Conservation (phyloP, 768 basidiomycete species). For the Rhizopogon sp. region DNA sequence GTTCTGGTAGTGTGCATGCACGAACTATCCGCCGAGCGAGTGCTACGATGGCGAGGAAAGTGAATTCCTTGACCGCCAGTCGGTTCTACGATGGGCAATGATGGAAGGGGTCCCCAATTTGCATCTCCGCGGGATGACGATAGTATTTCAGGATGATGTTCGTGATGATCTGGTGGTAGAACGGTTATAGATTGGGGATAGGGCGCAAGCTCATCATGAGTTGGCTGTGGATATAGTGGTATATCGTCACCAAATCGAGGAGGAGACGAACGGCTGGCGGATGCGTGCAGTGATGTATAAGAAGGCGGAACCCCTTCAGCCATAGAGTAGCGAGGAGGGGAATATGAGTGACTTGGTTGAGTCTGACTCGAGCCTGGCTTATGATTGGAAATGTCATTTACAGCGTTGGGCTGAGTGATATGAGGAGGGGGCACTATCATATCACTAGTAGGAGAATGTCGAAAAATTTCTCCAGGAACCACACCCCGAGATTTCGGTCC, state of each 20-base stretch:
- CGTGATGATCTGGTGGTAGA: slow-evolving; percentile 18
- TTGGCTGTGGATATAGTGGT: slow-evolving; percentile 3
- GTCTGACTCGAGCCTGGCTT: slow-evolving; percentile 1
- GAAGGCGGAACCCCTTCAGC: neutral
- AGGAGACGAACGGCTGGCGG: slow-evolving; percentile 5
- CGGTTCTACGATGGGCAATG: slow-evolving; percentile 3
- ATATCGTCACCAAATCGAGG: slow-evolving; percentile 7
- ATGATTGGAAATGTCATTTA: neutral
- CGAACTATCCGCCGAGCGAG: slow-evolving; percentile 8
- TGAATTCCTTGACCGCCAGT: neutral
- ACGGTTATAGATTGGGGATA: slow-evolving; percentile 10
- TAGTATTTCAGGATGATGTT: slow-evolving; percentile 9
- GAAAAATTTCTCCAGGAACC: slow-evolving; percentile 52
- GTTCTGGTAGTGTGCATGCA: neutral
- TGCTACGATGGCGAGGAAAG: slow-evolving; percentile 6
- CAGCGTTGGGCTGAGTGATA: neutral
- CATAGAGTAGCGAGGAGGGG: slow-evolving; percentile 6
- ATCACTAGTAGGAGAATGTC: neutral
- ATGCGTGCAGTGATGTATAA: neutral
- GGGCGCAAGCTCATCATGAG: slow-evolving; percentile 8
- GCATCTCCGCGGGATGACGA: slow-evolving; percentile 7
- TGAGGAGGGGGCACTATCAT: neutral
- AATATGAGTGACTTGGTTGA: slow-evolving; percentile 8
- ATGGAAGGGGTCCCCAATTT: slow-evolving; percentile 1
- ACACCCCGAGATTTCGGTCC: slow-evolving; percentile 44